Base-by-base conservation (phyloP, 1,284 basidiomycete species). In the Cryptococcus maquisensis region DNA sequence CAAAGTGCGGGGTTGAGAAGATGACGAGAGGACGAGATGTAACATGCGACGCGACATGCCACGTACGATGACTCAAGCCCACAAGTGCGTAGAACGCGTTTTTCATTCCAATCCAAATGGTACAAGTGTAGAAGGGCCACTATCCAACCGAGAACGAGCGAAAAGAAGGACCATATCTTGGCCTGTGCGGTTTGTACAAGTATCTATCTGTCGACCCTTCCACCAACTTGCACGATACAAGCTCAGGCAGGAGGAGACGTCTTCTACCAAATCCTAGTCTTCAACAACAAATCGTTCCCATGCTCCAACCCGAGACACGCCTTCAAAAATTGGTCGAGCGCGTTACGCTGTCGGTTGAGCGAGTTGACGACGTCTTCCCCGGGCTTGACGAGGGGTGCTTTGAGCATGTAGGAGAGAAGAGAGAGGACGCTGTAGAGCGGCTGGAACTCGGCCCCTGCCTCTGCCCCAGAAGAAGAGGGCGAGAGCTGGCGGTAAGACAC, bases 341-440 rank as follows among this genome's bases (percentile, higher is more conserved):
- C 95, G 60, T 92, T 90, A 71, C 93, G 85, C 82, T 98, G 95
- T 74, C 94, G 84, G 78, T 86, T 88, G 65, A 98, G 83, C 68
- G 86, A 88, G 85, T 98, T 98, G 78, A 98, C 88, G 63, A 97
- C 92, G 68, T 92, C 90, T 44, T 87, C 87, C 60, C 82, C 94
- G 61, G 92, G 93, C 83, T 98, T 98, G 79, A 96, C 93, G 65
- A 97, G 83, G 26, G 95, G 93, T 0, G 95, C 94, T 83, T 97
- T 95, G 79, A 95, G 86, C 91, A 95, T 95, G 82, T 93, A 96
- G 51, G 86, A 88, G 53, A 96, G 81, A 59, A 96, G 82, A 45
- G 90, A 94, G 47, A 96, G 81, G 52, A 96, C 88, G 12, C 86
- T 83, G 81, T 96, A 90, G 28, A 96, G 79, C 0, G 87, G 86